Evolutionary conservation across 225 moss, liverwort and hornwort genomes (phyloP).

Genomic region (Climacium dendroides): DNA sequence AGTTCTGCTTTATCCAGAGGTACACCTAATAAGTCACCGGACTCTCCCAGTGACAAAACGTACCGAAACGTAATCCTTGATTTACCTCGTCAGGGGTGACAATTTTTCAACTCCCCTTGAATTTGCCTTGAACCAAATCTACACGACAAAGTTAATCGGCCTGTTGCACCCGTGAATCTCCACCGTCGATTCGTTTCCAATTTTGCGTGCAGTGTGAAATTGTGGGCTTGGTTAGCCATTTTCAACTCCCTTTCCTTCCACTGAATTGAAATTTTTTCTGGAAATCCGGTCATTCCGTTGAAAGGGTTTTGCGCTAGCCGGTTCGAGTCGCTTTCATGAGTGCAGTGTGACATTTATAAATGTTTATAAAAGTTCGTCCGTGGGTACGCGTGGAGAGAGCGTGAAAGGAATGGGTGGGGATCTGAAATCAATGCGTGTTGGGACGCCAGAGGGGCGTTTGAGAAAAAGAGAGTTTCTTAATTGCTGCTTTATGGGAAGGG

Average conservation of each 20-base stretch:
- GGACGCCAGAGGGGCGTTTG: neutral
- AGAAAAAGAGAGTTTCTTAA: neutral
- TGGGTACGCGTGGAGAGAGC: too few species aligned
- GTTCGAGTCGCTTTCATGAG: neutral
- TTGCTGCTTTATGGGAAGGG: neutral
- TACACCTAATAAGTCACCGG: too few species aligned
- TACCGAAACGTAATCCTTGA: neutral
- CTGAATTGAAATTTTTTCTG: neutral
- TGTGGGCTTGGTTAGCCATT: too few species aligned
- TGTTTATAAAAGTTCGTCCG: too few species aligned
- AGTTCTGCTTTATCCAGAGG: neutral
- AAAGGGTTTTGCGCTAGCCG: neutral
- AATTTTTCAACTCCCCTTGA: neutral
- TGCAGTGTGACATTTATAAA: too few species aligned
- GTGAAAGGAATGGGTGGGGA: too few species aligned
- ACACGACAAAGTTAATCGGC: neutral
- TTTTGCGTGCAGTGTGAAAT: neutral
- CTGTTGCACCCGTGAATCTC: too few species aligned
- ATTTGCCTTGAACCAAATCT: too few species aligned
- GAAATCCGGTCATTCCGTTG: neutral
- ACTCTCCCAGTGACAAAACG: neutral
- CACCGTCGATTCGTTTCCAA: neutral
- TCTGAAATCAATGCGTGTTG: too few species aligned
- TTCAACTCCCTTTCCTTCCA: neutral
- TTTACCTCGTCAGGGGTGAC: too few species aligned